phyloP scores from a whole-genome alignment of 2,329 filamentous ascomycete genomes.

The Neopestalotiopsis sp. region DNA sequence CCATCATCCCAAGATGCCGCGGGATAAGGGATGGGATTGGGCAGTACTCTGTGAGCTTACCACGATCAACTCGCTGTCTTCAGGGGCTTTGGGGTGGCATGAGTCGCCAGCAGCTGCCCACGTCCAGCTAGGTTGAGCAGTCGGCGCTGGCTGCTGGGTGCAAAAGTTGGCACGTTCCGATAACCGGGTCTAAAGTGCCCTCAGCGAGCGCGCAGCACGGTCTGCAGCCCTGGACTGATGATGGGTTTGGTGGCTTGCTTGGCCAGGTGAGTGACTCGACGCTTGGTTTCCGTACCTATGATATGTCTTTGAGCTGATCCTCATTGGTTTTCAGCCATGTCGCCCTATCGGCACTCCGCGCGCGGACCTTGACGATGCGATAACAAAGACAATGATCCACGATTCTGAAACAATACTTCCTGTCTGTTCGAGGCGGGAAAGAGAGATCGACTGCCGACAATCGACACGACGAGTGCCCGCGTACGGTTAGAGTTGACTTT shows the following conservation, averaged over 20 bases:
- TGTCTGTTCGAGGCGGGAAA: background rate
- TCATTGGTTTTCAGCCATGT: background rate
- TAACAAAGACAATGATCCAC: background rate
- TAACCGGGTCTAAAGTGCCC: conserved; percentile 12
- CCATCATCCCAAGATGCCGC: conserved; percentile 22
- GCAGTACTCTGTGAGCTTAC: background rate
- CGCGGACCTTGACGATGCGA: background rate
- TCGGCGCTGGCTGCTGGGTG: background rate
- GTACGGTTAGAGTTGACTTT: background rate
- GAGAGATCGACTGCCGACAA: background rate
- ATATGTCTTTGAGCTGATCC: background rate
- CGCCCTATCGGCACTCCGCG: background rate
- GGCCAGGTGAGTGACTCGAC: background rate
- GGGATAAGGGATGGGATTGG: conserved; percentile 19
- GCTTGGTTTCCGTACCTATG: background rate
- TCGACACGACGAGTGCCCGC: background rate
- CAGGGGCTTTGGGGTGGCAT: background rate
- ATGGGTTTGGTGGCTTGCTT: background rate
- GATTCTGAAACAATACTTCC: background rate
- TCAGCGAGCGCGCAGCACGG: background rate
- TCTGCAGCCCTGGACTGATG: conserved; percentile 3
- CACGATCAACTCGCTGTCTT: background rate
- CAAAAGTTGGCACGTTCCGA: conserved; percentile 11
- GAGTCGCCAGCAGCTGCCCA: background rate
- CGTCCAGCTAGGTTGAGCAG: background rate